Evolutionary conservation across 2,329 filamentous ascomycete species (phyloP), one percentile per base, ranked within the genome.

Genomic region (Laburnicola sp.): DNA sequence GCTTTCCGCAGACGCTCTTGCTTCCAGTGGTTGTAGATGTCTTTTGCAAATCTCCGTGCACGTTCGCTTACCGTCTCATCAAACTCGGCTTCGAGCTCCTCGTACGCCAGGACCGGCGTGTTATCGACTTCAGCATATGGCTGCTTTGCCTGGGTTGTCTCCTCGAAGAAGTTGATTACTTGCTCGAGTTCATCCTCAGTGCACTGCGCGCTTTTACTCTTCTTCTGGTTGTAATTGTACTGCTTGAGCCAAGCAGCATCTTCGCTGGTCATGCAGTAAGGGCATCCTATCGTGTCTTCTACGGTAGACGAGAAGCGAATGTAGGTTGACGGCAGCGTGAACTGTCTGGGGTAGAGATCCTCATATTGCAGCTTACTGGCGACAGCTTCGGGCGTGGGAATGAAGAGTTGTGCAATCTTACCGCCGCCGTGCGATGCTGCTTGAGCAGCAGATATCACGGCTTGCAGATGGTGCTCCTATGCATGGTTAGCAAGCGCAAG

Each of bases 271-370:
- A 97, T 93, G 76, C 96, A 91, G 85, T 99, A 99, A 64, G 87
- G 84, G 70, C 87, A 89, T 65, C 89, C 89, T 68, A 91, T 87
- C 65, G 88, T 96, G 75, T 99, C 94, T 76, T 99, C 94, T 55
- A 99, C 93, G 2, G 94, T 99, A 61, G 96, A 93, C 58, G 94
- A 97, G 77, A 96, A 97, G 59, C 93, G 91, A 71, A 99, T 96
- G 75, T 97, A 97, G 55, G 92, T 94, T 55, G 87, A 86, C 45
- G 94, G 91, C 73, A 95, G 88, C 66, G 86, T 83, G 75, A 93
- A 97, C 51, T 80, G 78, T 59, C 83, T 85, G 43, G 87, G 84
- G 71, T 97, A 97, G 64, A 97, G 83, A 66, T 87, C 84, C 74
- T 95, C 90, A 86, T 97, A 99, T 75, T 90, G 84, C 74, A 93